Conservation (phyloP, 768 basidiomycete species). For the Lactarius tabidus region DNA sequence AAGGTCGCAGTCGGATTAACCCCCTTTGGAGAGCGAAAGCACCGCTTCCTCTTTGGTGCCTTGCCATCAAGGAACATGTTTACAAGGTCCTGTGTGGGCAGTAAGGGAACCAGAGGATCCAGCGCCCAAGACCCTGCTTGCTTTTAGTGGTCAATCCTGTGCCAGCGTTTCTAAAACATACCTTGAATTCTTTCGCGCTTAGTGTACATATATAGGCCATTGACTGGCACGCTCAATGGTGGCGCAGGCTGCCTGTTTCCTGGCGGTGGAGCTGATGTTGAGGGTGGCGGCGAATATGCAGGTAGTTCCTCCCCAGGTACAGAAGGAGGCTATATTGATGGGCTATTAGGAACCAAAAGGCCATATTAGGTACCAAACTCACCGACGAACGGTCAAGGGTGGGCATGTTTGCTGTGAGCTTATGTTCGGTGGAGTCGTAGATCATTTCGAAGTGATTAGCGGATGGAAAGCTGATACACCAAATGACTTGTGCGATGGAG, state of each 20-base stretch:
- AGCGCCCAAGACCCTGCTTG: slow-evolving; percentile 20
- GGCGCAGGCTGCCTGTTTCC: neutral
- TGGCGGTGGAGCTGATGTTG: neutral
- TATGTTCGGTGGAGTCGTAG: neutral
- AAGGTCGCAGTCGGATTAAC: slow-evolving; percentile 13
- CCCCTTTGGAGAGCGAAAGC: neutral
- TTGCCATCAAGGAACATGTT: slow-evolving; percentile 14
- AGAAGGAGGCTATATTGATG: neutral
- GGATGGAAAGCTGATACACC: neutral
- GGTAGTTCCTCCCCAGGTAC: neutral
- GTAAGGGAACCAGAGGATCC: slow-evolving; percentile 10
- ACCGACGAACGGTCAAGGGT: neutral
- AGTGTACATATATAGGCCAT: slow-evolving; percentile 15
- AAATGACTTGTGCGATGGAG: neutral
- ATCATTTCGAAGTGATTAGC: slow-evolving; percentile 1
- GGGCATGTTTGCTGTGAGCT: neutral
- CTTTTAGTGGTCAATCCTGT: neutral
- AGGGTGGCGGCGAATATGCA: slow-evolving; percentile 3
- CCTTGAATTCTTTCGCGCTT: slow-evolving; percentile 12
- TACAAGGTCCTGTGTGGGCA: slow-evolving; percentile 6
- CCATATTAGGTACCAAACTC: neutral
- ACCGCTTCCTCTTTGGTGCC: neutral
- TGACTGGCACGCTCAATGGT: slow-evolving; percentile 8
- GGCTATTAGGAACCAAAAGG: neutral
- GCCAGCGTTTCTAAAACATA: neutral